These are phyloP conservation scores for Solanum neorickii DNA, from an alignment of 257 asterid species.

Conservation along the genomic window DNA sequence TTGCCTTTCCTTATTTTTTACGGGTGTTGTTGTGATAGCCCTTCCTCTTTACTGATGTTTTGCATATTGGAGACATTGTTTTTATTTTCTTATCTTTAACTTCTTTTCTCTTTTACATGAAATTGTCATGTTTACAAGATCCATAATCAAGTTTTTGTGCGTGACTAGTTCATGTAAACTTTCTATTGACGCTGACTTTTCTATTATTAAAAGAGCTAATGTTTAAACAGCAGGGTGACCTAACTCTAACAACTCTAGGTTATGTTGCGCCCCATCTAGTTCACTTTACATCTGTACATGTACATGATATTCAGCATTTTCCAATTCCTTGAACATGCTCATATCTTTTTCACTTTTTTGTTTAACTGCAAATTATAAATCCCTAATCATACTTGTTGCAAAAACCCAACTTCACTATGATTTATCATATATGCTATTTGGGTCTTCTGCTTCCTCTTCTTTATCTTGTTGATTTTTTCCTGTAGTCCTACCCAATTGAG, in stretches of 20 bases:
- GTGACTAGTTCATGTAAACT: neutral
- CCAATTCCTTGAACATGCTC: too few relatives aligned
- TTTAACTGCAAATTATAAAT: neutral
- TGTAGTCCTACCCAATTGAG: neutral
- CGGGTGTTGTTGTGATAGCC: neutral
- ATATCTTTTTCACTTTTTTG: neutral
- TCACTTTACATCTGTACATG: neutral
- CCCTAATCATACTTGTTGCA: neutral
- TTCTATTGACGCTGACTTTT: neutral
- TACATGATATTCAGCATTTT: neutral
- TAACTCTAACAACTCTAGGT: neutral
- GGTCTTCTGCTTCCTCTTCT: neutral
- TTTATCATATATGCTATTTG: neutral
- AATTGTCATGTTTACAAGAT: neutral
- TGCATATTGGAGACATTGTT: neutral
- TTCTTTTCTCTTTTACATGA: too few relatives aligned
- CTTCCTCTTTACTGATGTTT: too few relatives aligned
- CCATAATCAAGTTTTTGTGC: neutral
- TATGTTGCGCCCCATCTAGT: neutral
- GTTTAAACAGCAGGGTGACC: neutral
- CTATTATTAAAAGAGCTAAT: neutral
- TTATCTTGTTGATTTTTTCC: too few relatives aligned
- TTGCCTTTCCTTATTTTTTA: neutral
- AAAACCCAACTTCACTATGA: neutral
- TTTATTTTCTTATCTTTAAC: too few relatives aligned